These are phyloP conservation scores for Penicillium sp. DNA, from an alignment of 2,329 filamentous ascomycete genomes.

Conservation along the genomic window DNA sequence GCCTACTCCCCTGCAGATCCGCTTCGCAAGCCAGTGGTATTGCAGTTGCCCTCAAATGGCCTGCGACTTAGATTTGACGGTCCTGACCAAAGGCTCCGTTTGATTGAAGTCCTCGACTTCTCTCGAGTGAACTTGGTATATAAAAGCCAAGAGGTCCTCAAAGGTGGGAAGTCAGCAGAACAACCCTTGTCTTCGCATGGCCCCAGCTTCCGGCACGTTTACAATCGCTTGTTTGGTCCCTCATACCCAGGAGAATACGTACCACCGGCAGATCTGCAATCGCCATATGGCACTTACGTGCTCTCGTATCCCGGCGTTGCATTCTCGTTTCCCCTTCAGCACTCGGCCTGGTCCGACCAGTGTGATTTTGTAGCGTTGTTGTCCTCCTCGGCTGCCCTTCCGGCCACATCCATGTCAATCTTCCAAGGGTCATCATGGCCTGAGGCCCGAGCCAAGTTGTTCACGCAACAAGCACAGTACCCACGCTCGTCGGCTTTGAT, in stretches of 20 bases:
- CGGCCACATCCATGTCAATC: slow-evolving; percentile 82
- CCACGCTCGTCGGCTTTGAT: slow-evolving; percentile 69
- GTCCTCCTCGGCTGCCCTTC: slow-evolving; percentile 71
- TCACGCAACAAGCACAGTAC: slow-evolving; percentile 70
- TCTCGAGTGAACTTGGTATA: slow-evolving; percentile 79
- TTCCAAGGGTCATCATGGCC: slow-evolving; percentile 91
- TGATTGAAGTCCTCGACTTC: slow-evolving; percentile 91
- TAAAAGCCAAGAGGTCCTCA: slow-evolving; percentile 75
- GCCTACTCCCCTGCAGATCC: slow-evolving; percentile 74
- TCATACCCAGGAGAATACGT: slow-evolving; percentile 94
- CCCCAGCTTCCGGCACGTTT: slow-evolving; percentile 83
- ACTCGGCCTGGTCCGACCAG: slow-evolving; percentile 68
- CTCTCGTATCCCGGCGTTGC: slow-evolving; percentile 93
- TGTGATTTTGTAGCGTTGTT: slow-evolving; percentile 83
- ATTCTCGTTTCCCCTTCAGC: slow-evolving; percentile 80
- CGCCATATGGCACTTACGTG: slow-evolving; percentile 71
- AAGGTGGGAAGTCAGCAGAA: slow-evolving; percentile 43
- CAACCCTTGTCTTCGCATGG: slow-evolving; percentile 48
- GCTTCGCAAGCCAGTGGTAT: slow-evolving; percentile 68
- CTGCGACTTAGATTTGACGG: slow-evolving; percentile 90
- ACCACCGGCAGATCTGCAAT: slow-evolving; percentile 53
- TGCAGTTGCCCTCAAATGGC: slow-evolving; percentile 80
- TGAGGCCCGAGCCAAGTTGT: slow-evolving; percentile 72
- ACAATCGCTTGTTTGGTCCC: slow-evolving; percentile 87
- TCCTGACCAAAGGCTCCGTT: slow-evolving; percentile 80